phyloP scores from a whole-genome alignment of 495 filamentous ascomycete genomes.

The Hypoxylon rickii region DNA sequence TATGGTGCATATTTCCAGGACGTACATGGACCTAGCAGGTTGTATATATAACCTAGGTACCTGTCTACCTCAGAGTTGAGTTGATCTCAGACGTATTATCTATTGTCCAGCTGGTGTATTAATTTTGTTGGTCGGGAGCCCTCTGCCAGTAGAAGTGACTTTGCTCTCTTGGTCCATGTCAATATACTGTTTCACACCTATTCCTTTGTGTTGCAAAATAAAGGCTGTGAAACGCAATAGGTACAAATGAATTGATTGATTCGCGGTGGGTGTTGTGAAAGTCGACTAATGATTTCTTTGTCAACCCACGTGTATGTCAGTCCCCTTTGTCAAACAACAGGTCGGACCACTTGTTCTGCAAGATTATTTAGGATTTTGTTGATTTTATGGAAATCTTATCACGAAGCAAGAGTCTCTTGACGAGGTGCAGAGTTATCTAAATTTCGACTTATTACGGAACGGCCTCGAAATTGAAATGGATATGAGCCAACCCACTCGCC shows the following conservation, averaged over 20 bases:
- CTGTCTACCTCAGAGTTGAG: too few species aligned
- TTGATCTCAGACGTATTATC: too few species aligned
- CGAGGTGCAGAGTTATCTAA: too few species aligned
- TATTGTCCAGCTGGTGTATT: too few species aligned
- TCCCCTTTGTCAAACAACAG: not conserved
- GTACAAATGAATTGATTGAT: not conserved
- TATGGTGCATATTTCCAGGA: too few species aligned
- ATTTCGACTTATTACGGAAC: not conserved
- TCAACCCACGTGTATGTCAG: not conserved
- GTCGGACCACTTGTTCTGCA: not conserved
- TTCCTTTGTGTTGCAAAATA: slow-evolving; percentile 7
- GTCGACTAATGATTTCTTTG: not conserved
- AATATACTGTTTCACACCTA: not conserved
- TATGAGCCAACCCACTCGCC: not conserved
- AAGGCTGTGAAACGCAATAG: not conserved
- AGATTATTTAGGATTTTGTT: not conserved
- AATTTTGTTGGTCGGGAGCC: too few species aligned
- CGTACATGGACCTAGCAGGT: not conserved
- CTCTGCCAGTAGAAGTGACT: not conserved
- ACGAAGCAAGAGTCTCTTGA: too few species aligned
- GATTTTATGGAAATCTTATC: too few species aligned
- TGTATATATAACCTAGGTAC: not conserved
- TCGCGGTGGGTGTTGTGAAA: not conserved
- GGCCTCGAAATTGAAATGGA: not conserved
- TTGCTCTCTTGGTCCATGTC: not conserved